Conservation (phyloP, 805 yeast genomes). For the Candida tallmaniae region DNA sequence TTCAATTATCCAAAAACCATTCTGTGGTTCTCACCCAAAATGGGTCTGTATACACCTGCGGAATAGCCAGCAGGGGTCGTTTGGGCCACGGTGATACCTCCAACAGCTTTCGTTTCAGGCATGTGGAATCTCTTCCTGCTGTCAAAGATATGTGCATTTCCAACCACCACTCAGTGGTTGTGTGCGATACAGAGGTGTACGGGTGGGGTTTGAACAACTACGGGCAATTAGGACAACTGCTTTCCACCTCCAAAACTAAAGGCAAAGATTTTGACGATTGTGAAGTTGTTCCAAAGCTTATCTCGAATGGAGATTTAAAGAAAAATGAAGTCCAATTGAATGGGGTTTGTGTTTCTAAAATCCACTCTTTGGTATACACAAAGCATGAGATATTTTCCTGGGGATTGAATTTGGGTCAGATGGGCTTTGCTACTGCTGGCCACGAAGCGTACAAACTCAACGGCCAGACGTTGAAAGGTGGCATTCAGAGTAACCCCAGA, state of each 20-base stretch:
- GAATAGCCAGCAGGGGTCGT: conserved; percentile 68
- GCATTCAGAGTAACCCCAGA: conserved; percentile 35
- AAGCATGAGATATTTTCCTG: conserved; percentile 51
- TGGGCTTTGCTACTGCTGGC: conserved; percentile 46
- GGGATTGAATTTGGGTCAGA: conserved; percentile 82
- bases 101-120: conserved; percentile 40
- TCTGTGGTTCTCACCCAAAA: conserved; percentile 55
- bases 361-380: conserved; percentile 63
- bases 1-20: conserved; percentile 62
- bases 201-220: conserved; percentile 76
- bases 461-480: conserved; percentile 32
- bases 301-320: conserved; percentile 41
- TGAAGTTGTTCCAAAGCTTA: conserved; percentile 35
- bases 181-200: conserved; percentile 49
- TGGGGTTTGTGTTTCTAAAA: conserved; percentile 58
- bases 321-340: conserved; percentile 22
- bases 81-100: conserved; percentile 48
- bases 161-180: conserved; percentile 62
- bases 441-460: conserved; percentile 21
- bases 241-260: conserved; percentile 11
- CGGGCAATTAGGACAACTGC: conserved; percentile 57
- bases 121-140: conserved; percentile 34
- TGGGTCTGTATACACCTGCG: conserved; percentile 55
- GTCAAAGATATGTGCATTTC: conserved; percentile 44
- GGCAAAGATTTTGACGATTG: conserved; percentile 21